Percentiles rank a stretch among this genome's conserved stretches.
These are phyloP conservation scores for Pythium dissotocum DNA, from an alignment of 352 stramenopile species.

Conservation along the genomic window DNA sequence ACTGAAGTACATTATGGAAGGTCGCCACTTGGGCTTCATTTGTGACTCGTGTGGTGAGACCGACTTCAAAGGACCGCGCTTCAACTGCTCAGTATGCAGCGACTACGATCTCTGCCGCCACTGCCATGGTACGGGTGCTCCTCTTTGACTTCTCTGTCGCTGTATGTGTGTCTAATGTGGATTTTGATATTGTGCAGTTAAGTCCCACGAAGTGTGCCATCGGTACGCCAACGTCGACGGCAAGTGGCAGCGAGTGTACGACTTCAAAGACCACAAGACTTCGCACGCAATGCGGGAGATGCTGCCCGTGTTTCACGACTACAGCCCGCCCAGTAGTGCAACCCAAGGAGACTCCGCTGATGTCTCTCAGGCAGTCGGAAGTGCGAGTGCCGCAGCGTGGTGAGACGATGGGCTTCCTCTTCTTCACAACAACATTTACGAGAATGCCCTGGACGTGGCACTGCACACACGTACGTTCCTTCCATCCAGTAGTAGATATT, in stretches of 20 bases:
- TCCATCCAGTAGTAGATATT: background rate
- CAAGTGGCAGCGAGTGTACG: constrained; percentile 77
- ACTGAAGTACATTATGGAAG: constrained; percentile 82
- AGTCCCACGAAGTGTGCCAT: constrained; percentile 63
- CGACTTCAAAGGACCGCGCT: constrained; percentile 73
- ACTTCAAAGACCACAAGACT: constrained; percentile 68
- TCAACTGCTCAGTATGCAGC: constrained; percentile 72
- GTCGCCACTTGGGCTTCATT: constrained; percentile 77
- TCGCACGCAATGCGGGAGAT: constrained; percentile 66
- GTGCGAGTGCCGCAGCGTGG: background rate
- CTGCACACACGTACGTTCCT: too few relatives aligned
- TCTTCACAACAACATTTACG: background rate
- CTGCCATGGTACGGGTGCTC: constrained; percentile 55
- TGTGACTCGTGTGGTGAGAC: constrained; percentile 82
- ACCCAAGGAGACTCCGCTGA: background rate
- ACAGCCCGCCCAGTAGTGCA: constrained; percentile 15
- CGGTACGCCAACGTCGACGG: constrained; percentile 81
- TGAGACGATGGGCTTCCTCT: background rate
- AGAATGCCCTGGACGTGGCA: too few relatives aligned
- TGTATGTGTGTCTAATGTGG: background rate
- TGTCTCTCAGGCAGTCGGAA: background rate
- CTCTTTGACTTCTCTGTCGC: background rate
- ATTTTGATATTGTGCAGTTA: constrained; percentile 27
- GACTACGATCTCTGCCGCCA: constrained; percentile 74
- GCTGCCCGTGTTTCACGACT: constrained; percentile 70